These are phyloP conservation scores for Penicillium coprophilum DNA, from an alignment of 495 filamentous ascomycete species.

Conservation along the genomic window DNA sequence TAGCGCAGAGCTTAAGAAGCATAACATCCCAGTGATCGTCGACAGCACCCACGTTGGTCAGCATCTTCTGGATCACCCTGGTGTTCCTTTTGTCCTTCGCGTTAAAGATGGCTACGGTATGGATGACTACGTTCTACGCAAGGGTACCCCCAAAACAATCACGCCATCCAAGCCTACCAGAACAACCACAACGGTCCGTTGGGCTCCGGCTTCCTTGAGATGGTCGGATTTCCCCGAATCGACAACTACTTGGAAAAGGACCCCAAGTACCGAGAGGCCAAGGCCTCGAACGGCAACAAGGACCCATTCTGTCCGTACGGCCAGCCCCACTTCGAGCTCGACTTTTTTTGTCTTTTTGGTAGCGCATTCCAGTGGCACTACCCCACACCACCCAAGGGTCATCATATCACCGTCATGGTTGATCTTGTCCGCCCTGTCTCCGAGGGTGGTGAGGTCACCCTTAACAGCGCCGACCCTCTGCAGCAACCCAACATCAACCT, in stretches of 20 bases:
- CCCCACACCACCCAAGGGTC: slow-evolving; percentile 47
- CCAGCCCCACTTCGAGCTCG: slow-evolving; percentile 64
- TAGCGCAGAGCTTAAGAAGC: slow-evolving; percentile 44
- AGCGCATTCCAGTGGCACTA: slow-evolving; percentile 63
- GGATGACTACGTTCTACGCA: slow-evolving; percentile 53
- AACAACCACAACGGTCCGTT: slow-evolving; percentile 50
- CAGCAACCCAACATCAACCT: slow-evolving; percentile 56
- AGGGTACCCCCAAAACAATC: slow-evolving; percentile 42
- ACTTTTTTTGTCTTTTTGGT: slow-evolving; percentile 59
- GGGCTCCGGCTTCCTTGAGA: slow-evolving; percentile 52
- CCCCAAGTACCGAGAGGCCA: slow-evolving; percentile 50
- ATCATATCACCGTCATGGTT: slow-evolving; percentile 56
- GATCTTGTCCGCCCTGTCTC: slow-evolving; percentile 56
- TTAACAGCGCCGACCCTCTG: slow-evolving; percentile 51
- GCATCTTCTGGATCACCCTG: slow-evolving; percentile 58
- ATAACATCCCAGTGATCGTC: slow-evolving; percentile 47
- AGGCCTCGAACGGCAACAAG: slow-evolving; percentile 46
- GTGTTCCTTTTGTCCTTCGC: slow-evolving; percentile 54
- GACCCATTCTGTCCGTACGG: slow-evolving; percentile 59
- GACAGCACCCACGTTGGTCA: slow-evolving; percentile 53
- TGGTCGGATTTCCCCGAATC: slow-evolving; percentile 57
- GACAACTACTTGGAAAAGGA: slow-evolving; percentile 50
- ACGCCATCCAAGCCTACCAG: slow-evolving; percentile 45
- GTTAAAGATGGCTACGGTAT: slow-evolving; percentile 56
- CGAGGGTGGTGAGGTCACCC: slow-evolving; percentile 43